phyloP scores from a whole-genome alignment of 192 early-diverging fungal genomes.

The Coemansia sp. region DNA sequence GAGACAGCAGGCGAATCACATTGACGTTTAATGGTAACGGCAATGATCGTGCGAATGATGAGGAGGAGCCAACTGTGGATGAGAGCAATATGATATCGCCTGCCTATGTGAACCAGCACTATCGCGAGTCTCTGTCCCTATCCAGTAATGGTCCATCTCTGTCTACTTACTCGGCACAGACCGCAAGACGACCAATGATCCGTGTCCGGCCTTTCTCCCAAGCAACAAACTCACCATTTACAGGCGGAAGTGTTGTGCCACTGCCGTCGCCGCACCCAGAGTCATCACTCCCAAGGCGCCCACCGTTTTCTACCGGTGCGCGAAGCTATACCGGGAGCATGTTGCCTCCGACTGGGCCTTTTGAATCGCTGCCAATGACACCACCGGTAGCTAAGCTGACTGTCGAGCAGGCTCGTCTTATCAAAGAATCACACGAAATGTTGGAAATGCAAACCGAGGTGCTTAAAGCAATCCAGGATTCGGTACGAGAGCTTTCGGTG shows the following conservation, averaged over 20 bases:
- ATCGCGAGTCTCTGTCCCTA: conserved; percentile 5
- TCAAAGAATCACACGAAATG: conserved; percentile 44
- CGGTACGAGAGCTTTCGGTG: conserved; percentile 20
- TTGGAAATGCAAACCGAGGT: conserved; percentile 26
- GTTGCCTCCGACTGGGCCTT: not conserved
- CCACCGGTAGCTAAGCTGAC: conserved; percentile 11
- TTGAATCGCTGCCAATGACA: not conserved
- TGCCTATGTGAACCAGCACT: conserved; percentile 13
- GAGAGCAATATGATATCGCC: conserved; percentile 5
- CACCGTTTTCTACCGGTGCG: no score
- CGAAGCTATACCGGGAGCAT: not conserved
- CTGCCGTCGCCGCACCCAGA: no score
- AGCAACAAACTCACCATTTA: no score
- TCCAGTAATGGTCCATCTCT: not conserved
- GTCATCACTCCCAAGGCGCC: no score
- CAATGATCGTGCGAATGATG: no score
- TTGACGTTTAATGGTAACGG: conserved; percentile 6
- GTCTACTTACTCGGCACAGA: not conserved
- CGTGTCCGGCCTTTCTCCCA: conserved; percentile 29
- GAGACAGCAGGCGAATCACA: conserved; percentile 5
- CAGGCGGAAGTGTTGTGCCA: no score
- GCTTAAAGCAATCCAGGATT: conserved; percentile 19
- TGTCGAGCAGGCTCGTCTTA: conserved; percentile 29
- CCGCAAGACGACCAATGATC: conserved; percentile 24
- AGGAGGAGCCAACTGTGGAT: no score